Evolutionary conservation across 768 basidiomycete species (phyloP).

Genomic region (Serendipita vermifera): DNA sequence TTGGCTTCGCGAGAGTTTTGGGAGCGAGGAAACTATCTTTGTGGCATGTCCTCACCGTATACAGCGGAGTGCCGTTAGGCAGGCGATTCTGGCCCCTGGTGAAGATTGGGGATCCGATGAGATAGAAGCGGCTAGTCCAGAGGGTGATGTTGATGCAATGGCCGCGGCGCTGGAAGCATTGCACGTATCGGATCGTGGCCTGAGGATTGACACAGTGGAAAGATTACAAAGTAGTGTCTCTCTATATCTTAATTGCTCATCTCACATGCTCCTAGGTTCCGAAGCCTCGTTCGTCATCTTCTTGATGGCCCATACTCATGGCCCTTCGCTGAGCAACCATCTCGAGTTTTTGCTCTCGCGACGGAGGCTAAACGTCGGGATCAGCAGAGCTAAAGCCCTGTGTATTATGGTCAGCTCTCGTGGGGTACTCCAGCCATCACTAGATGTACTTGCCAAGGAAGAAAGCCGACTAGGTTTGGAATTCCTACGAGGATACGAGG

Average conservation of each 20-base stretch:
- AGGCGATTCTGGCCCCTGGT: conserved; percentile 21
- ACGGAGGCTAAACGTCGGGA: conserved; percentile 39
- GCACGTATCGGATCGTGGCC: conserved; percentile 24
- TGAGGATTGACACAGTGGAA: conserved; percentile 34
- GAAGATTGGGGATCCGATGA: conserved; percentile 9
- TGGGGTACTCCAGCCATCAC: conserved; percentile 33
- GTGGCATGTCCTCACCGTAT: conserved; percentile 41
- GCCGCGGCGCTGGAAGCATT: not conserved
- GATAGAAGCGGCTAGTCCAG: conserved; percentile 12
- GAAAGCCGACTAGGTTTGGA: conserved; percentile 35
- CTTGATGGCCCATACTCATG: conserved; percentile 34
- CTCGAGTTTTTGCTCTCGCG: conserved; percentile 36
- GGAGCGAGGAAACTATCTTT: conserved; percentile 34
- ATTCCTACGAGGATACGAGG: conserved; percentile 36
- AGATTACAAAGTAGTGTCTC: conserved; percentile 31
- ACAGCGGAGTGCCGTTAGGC: conserved; percentile 38
- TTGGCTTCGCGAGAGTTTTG: conserved; percentile 26
- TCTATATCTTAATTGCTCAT: not conserved
- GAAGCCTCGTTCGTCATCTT: conserved; percentile 44
- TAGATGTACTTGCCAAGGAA: conserved; percentile 32
- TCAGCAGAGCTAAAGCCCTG: conserved; percentile 39
- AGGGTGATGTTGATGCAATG: conserved; percentile 14
- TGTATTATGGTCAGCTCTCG: conserved; percentile 36
- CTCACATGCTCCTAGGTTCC: conserved; percentile 27
- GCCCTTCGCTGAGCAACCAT: conserved; percentile 23